Conservation (phyloP, 495 filamentous ascomycete genomes). For the Diplogelasinospora grovesii region DNA sequence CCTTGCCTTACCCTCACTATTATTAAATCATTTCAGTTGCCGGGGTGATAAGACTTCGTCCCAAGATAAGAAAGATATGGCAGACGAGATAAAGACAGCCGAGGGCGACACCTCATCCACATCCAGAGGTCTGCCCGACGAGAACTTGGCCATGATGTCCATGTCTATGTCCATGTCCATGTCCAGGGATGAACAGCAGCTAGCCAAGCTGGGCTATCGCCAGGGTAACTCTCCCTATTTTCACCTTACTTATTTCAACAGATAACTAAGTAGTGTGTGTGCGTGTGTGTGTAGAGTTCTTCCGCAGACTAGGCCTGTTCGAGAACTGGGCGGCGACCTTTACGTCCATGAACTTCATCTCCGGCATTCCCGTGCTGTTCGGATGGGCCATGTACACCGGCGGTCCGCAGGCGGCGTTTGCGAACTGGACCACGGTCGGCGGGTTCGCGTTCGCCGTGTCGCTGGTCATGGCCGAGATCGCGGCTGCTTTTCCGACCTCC, state of each 20-base stretch:
- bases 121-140: no score
- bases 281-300: conserved; percentile 24
- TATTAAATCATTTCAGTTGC: no score
- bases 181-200: background rate
- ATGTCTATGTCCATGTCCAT: no score
- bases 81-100: no score
- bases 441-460: conserved; percentile 19
- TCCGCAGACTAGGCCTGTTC: conserved; percentile 22
- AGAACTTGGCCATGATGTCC: no score
- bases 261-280: no score
- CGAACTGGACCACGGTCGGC: conserved; percentile 23
- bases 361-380: conserved; percentile 22
- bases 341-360: conserved; percentile 23
- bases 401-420: conserved; percentile 20
- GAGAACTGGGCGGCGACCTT: conserved; percentile 22
- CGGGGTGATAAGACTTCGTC: no score
- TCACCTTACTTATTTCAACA: background rate
- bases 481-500: conserved; percentile 22
- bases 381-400: conserved; percentile 23
- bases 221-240: background rate
- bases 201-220: background rate
- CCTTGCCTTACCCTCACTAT: no score
- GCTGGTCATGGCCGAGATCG: conserved; percentile 23
- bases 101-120: no score
- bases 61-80: no score